Percentiles rank a stretch among this genome's conserved stretches.
Conservation (phyloP, 1,139 yeast species). For the Yamadazyma oceani region DNA sequence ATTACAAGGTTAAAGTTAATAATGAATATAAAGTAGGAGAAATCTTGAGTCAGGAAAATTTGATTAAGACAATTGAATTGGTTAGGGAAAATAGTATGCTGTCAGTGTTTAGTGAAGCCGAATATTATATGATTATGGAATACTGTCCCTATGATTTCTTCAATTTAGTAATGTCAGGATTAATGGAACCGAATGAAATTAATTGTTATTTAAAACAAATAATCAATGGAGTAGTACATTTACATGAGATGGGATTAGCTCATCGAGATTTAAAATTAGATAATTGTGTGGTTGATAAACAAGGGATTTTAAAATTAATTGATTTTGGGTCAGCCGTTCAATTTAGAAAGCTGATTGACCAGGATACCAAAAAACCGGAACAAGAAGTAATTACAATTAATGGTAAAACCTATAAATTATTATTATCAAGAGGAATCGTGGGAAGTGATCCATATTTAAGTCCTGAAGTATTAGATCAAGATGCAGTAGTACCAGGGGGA, state of each 20-base stretch:
- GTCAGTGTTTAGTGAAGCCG: slow-evolving; percentile 29
- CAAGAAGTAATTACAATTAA: slow-evolving; percentile 17
- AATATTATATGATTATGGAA: slow-evolving; percentile 69
- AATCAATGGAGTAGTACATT: slow-evolving; percentile 55
- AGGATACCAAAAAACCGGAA: slow-evolving; percentile 20
- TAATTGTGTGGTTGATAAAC: slow-evolving; percentile 65
- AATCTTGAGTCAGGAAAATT: slow-evolving; percentile 57
- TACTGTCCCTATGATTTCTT: slow-evolving; percentile 75
- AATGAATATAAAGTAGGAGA: slow-evolving; percentile 69
- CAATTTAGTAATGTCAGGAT: slow-evolving; percentile 72
- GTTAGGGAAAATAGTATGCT: slow-evolving; percentile 35
- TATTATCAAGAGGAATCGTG: slow-evolving; percentile 63
- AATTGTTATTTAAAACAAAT: slow-evolving; percentile 72
- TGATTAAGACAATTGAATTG: slow-evolving; percentile 65
- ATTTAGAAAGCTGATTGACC: slow-evolving; percentile 36
- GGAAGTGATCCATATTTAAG: slow-evolving; percentile 83
- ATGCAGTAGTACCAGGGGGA: slow-evolving; percentile 2
- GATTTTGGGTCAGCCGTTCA: slow-evolving; percentile 80
- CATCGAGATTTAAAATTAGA: slow-evolving; percentile 78
- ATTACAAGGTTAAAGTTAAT: slow-evolving; percentile 62
- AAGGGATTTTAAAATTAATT: slow-evolving; percentile 66
- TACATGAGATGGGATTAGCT: slow-evolving; percentile 69
- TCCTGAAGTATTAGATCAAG: slow-evolving; percentile 63
- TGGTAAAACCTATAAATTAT: slow-evolving; percentile 29
- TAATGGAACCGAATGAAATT: slow-evolving; percentile 57